Percentiles rank a stretch among this genome's conserved stretches.
phyloP scores from a whole-genome alignment of 2,329 filamentous ascomycete species.

The Phoma herbarum region DNA sequence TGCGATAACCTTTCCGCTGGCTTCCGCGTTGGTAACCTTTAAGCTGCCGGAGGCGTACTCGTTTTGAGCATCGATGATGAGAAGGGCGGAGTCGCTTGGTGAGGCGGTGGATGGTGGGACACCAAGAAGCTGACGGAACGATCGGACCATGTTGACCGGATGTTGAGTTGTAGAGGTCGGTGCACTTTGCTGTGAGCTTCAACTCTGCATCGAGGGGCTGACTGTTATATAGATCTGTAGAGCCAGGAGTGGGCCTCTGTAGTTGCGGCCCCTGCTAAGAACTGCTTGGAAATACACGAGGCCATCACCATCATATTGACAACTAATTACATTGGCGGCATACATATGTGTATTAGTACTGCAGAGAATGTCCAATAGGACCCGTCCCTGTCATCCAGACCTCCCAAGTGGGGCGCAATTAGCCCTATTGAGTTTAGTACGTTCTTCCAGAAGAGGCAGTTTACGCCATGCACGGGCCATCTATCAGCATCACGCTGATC shows the following conservation, averaged over 20 bases:
- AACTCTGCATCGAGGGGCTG: background rate
- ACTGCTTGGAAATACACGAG: conserved; percentile 15
- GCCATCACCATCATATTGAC: background rate
- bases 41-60: conserved; percentile 69
- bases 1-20: conserved; percentile 64
- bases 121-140: conserved; percentile 64
- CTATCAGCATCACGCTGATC: background rate
- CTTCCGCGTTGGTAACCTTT: conserved; percentile 60
- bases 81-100: conserved; percentile 64
- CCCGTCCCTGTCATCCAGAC: background rate
- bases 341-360: too few relatives aligned
- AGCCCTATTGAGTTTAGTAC: background rate
- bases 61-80: conserved; percentile 77
- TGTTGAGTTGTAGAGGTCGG: background rate
- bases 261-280: background rate
- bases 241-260: too few relatives aligned
- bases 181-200: background rate
- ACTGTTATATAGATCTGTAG: background rate
- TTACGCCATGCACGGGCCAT: conserved; percentile 8
- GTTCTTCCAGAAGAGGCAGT: conserved; percentile 4
- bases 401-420: background rate
- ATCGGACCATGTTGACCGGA: conserved; percentile 24
- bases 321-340: background rate
- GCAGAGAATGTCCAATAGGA: background rate
- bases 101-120: conserved; percentile 63